A percentile compares a stretch with the other conserved stretches of the same genome.
These are phyloP conservation scores for Penicillium bialowiezense DNA, from an alignment of 495 filamentous ascomycete genomes.

Conservation along the genomic window DNA sequence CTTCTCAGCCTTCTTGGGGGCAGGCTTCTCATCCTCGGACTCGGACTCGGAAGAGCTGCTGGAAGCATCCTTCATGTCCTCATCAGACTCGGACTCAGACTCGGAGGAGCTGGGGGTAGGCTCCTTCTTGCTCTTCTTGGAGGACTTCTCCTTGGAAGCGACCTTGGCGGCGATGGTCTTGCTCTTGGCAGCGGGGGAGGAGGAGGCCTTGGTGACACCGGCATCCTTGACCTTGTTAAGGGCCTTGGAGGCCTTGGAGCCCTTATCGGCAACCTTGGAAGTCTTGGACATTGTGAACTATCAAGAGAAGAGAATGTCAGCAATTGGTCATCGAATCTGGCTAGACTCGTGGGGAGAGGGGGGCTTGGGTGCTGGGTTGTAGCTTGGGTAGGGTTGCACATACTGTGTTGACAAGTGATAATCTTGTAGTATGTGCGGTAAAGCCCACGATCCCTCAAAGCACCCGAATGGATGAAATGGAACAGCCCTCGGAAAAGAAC, in stretches of 20 bases:
- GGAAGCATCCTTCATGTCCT: conserved; percentile 38
- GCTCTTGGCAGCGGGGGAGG: conserved; percentile 50
- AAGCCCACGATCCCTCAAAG: conserved; percentile 40
- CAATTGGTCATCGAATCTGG: neutral
- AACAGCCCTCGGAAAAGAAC: conserved; percentile 31
- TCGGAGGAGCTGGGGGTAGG: conserved; percentile 47
- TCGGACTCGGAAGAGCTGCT: conserved; percentile 28
- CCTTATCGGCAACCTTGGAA: conserved; percentile 47
- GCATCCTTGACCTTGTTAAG: conserved; percentile 53
- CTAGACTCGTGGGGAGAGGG: neutral
- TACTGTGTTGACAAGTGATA: conserved; percentile 19
- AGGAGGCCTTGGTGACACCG: conserved; percentile 48
- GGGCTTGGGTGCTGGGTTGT: conserved; percentile 9
- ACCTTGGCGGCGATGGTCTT: conserved; percentile 47
- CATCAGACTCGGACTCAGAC: conserved; percentile 42
- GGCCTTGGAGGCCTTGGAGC: conserved; percentile 48
- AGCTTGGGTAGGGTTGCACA: conserved; percentile 12
- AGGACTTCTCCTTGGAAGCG: conserved; percentile 39
- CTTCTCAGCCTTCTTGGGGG: conserved; percentile 25
- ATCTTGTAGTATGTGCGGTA: conserved; percentile 38
- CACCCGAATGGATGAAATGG: conserved; percentile 34
- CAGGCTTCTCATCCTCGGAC: conserved; percentile 33
- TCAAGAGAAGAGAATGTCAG: conserved; percentile 25
- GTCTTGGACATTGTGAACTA: conserved; percentile 52
- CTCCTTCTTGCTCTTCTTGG: conserved; percentile 43